phyloP scores from a whole-genome alignment of 2,329 filamentous ascomycete genomes.

The Aphanocladium album region DNA sequence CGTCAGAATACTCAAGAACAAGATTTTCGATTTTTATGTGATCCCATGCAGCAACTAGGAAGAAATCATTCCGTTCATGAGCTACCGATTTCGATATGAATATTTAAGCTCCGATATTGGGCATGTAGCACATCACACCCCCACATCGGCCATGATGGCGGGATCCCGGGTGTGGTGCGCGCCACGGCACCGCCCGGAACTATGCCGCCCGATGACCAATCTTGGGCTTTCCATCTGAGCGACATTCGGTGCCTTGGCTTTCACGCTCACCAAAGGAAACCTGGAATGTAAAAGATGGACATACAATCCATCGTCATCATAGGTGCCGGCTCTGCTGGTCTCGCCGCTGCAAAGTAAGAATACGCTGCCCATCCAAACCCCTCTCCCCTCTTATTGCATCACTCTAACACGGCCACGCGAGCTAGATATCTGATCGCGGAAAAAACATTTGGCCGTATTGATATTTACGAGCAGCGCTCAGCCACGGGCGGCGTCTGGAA shows the following conservation, averaged over 20 bases:
- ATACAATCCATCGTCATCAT: conserved; percentile 59
- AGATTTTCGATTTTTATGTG: too few species aligned
- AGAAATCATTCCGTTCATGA: background rate
- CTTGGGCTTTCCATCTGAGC: background rate
- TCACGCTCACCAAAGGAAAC: background rate
- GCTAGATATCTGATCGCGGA: conserved; percentile 63
- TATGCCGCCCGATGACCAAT: background rate
- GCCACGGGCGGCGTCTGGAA: conserved; percentile 69
- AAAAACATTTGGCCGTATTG: conserved; percentile 56
- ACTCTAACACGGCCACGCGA: too few species aligned
- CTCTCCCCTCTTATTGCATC: background rate
- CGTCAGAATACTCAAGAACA: too few species aligned
- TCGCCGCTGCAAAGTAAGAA: conserved; percentile 49
- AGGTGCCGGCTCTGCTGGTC: conserved; percentile 66
- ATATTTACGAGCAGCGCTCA: conserved; percentile 65
- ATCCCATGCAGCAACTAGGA: too few species aligned
- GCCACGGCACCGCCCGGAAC: background rate
- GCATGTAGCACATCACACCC: background rate
- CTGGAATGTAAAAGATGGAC: conserved; percentile 15
- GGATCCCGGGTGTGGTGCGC: background rate
- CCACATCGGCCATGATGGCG: conserved; percentile 10
- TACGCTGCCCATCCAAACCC: background rate
- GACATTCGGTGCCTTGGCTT: too few species aligned
- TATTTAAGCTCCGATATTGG: background rate
- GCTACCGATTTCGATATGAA: too few species aligned